Base-by-base conservation (phyloP, 176 grass and related monocot genomes). In the Musa acuminata region DNA sequence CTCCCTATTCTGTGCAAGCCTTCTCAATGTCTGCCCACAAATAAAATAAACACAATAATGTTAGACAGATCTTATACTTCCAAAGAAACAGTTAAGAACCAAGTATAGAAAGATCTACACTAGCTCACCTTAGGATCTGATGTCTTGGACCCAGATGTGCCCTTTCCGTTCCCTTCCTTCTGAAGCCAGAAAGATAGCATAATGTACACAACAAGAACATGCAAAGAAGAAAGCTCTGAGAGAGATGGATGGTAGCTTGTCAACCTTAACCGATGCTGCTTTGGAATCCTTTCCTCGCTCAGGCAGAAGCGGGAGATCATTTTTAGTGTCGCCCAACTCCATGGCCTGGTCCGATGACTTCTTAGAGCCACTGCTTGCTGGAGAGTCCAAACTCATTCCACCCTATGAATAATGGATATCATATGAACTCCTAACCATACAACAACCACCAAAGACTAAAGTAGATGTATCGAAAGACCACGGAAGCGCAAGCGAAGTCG, bases 1-100 rank as follows among this genome's bases (percentile, higher is more conserved):
- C 75, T 96, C 93, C 86, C 93, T 88, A 81, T 96, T 96, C 77
- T 96, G 93, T 35, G 89, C 93, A 77, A 96, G 93, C 79, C 93
- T 86, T 75, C 93, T 86, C 74, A 96, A 63, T 19, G 73, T 90
- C 93, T 96, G 79, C 80, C 77, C 27, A 23, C 0, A 16, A 64
- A 23, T 72, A 58, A 71, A 73, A 63, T 0, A 74, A 9, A 55
- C 20, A 73, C 13, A 17, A 16, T 35, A 35, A 43, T 43, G 35
- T 43, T 6, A 43, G 35, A 43, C 35, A 43, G 35, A 43, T 43
- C 35, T 43, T 5, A 43, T 43, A 43, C 35, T 43, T 43, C 35
- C 35, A 6, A 43, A 43, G 35, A 43, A 6, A 43, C 35, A 43
- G 35, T 43, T 43, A 43, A 43, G 35, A 43, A 43, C 35, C 35